A percentile compares a stretch with the other conserved stretches of the same genome.
phyloP scores from a whole-genome alignment of 208 protist species.

The Jaenimonas drosophilae region DNA sequence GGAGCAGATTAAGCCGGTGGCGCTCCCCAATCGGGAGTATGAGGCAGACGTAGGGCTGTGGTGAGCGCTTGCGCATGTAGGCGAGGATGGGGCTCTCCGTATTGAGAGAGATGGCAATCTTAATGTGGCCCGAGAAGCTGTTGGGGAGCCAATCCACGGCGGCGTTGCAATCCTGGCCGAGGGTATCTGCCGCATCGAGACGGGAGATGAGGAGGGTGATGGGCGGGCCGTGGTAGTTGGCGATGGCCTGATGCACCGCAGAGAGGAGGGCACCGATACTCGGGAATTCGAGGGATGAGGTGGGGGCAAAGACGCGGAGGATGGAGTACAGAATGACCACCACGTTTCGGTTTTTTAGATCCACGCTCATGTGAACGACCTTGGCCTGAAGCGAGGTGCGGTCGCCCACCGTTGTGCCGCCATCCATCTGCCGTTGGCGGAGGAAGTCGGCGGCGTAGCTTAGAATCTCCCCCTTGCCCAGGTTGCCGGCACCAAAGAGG shows the following conservation, averaged over 20 bases:
- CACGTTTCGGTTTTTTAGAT: conserved; percentile 7
- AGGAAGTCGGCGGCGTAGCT: conserved; percentile 23
- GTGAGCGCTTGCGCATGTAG: conserved; percentile 50
- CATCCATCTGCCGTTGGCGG: too few species aligned
- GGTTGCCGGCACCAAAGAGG: conserved; percentile 43
- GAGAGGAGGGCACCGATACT: conserved; percentile 29
- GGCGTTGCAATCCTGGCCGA: conserved; percentile 23
- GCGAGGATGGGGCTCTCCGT: conserved; percentile 58
- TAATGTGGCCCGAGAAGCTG: conserved; percentile 38
- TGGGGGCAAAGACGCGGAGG: conserved; percentile 8
- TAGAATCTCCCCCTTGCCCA: conserved; percentile 51
- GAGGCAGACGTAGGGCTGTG: conserved; percentile 75
- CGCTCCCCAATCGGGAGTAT: conserved; percentile 42
- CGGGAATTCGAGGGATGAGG: conserved; percentile 12
- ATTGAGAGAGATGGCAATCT: conserved; percentile 48
- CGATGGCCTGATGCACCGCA: conserved; percentile 32
- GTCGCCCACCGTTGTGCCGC: not conserved
- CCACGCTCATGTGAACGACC: conserved; percentile 10
- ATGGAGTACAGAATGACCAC: conserved; percentile 17
- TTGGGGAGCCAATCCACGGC: conserved; percentile 60
- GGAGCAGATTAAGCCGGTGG: conserved; percentile 32
- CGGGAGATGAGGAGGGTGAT: conserved; percentile 42
- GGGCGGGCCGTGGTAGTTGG: conserved; percentile 33
- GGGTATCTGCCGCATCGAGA: conserved; percentile 48
- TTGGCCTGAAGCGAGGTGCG: not conserved